Base-by-base conservation (phyloP, 208 protist genomes). In the Acanthamoeba culbertsoni region DNA sequence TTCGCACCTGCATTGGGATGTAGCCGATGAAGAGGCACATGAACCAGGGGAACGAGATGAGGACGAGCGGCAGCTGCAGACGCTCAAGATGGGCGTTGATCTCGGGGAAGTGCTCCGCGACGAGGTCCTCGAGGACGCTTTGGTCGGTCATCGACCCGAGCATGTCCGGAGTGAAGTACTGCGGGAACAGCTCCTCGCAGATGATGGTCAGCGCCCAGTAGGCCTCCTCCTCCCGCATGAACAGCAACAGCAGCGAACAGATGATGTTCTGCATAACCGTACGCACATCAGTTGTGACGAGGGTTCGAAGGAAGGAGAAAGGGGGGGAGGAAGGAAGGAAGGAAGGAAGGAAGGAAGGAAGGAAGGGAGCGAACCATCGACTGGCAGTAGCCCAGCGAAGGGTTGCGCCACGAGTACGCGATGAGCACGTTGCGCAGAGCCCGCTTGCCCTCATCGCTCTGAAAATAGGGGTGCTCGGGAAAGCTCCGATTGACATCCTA, bases 401-500 rank as follows among this genome's bases (percentile, higher is more conserved):
- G 86, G 28, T 92, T 92, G 0, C 92, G 51, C 92, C 77, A 93
- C 20, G 94, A 95, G 48, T 95, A 96, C 0, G 95, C 95, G 8
- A 31, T 63, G 5, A 96, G 75, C 12, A 96, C 63, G 45, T 94
- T 95, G 57, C 93, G 79, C 16, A 96, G 45, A 7, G 75, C 48
- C 20, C 93, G 23, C 33, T 82, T 42, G 43, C 94, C 94, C 28
- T 82, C 0, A 42, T 95, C 59, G 48, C 12, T 79, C 28, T 93
- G 89, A 68, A 65, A 96, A 28, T 92, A 95, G n/a, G 93, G 79
- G 77, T 96, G 95, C 33, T 96, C 93, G 6, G 95, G 95, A 33
- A 95, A 93, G 26, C 55, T 91, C 40, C 95, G 26, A 20, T 93
- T 88, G 33, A 96, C 26, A 82, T 96, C 95, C 43, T 96, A n/a